Conservation (phyloP, 345 rosid species). For the Populus deltoides region DNA sequence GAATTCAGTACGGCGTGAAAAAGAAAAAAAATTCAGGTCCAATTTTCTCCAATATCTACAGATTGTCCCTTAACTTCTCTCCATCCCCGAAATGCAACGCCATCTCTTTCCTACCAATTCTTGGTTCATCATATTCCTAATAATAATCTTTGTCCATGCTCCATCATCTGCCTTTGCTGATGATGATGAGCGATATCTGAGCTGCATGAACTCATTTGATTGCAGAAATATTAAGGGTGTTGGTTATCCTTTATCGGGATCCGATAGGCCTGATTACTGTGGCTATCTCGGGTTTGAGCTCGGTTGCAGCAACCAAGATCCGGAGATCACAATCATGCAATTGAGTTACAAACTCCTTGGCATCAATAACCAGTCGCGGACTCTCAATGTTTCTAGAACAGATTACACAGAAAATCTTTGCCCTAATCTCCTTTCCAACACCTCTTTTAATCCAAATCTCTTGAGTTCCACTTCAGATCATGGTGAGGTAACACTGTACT, state of each 20-base stretch:
- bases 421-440: neutral
- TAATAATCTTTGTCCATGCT: neutral
- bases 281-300: constrained; percentile 37
- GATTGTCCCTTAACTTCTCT: neutral
- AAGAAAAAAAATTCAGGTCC: neutral
- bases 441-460: neutral
- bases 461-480: neutral
- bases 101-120: neutral
- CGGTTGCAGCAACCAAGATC: neutral
- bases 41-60: neutral
- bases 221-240: too few relatives aligned
- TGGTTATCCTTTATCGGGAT: too few relatives aligned
- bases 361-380: neutral
- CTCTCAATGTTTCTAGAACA: constrained; percentile 18
- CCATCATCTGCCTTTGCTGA: constrained; percentile 18
- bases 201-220: too few relatives aligned
- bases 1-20: neutral
- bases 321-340: neutral
- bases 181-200: too few relatives aligned
- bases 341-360: constrained; percentile 12
- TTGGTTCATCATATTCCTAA: neutral
- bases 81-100: too few relatives aligned
- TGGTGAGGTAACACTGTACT: neutral
- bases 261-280: constrained; percentile 7
- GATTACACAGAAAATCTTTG: constrained; percentile 26